Conservation (phyloP, 2,329 filamentous ascomycete species). For the Alternaria sp. region DNA sequence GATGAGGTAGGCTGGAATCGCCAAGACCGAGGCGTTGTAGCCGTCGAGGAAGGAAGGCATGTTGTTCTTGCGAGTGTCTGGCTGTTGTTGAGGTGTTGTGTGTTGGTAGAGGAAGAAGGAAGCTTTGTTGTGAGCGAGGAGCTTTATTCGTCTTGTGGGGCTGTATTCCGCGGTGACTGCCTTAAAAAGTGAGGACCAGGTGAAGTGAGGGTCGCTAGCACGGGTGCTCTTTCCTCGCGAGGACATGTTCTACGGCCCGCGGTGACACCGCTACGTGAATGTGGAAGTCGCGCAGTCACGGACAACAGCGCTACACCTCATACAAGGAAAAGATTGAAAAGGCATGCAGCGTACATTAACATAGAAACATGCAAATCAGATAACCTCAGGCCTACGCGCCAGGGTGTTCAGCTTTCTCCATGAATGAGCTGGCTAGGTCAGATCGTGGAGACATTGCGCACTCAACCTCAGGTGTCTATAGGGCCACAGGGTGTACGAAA, state of each 20-base stretch:
- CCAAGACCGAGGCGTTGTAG: constrained; percentile 51
- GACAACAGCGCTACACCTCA: not conserved
- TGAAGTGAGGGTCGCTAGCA: not conserved
- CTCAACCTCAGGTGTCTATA: not conserved
- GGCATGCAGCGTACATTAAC: not conserved
- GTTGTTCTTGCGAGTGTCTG: not conserved
- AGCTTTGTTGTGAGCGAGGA: not conserved
- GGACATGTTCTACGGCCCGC: not conserved
- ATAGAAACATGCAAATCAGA: not conserved
- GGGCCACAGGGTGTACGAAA: not conserved
- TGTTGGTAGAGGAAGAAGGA: not conserved
- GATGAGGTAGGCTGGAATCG: constrained; percentile 54
- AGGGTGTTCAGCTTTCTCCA: not conserved
- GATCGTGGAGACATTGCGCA: not conserved
- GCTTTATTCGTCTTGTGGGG: not conserved
- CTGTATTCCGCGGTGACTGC: not conserved
- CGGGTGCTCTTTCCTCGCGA: not conserved
- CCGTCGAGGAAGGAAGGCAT: constrained; percentile 29
- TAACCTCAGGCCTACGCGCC: not conserved
- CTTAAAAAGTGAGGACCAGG: not conserved
- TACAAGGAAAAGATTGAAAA: not conserved
- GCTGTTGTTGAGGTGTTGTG: not conserved
- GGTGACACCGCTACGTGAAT: not conserved
- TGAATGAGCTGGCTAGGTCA: not conserved
- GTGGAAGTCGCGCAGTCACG: not conserved